These are phyloP conservation scores for Dioszegia hungarica DNA, from an alignment of 768 basidiomycete species.

Conservation along the genomic window DNA sequence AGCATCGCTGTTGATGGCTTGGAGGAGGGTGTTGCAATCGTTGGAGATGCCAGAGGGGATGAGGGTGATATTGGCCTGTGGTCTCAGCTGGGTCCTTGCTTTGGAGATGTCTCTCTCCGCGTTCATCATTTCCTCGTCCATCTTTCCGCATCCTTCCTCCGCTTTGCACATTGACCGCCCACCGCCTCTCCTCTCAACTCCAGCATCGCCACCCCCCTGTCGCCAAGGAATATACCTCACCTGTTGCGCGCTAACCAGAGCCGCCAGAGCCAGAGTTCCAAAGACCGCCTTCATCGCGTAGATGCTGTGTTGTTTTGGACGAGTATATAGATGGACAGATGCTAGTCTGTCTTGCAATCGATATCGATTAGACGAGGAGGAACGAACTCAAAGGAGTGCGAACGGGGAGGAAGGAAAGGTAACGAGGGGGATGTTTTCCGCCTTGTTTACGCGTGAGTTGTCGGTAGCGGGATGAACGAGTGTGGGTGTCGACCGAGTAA, in stretches of 20 bases:
- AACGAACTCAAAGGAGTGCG: no score
- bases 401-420: no score
- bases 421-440: not conserved
- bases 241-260: constrained; percentile 10
- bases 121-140: not conserved
- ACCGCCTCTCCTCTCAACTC: not conserved
- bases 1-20: constrained; percentile 59
- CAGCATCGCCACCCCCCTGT: not conserved
- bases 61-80: constrained; percentile 50
- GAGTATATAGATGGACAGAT: not conserved
- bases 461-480: not conserved
- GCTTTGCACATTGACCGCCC: not conserved
- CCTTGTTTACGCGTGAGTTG: not conserved
- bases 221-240: not conserved
- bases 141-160: not conserved
- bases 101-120: not conserved
- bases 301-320: not conserved
- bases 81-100: not conserved
- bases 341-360: no score
- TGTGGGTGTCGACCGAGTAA: not conserved
- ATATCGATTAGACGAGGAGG: no score
- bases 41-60: constrained; percentile 66
- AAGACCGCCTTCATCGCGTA: constrained; percentile 12
- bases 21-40: constrained; percentile 58
- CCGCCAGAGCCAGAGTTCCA: constrained; percentile 8